Base-by-base conservation (phyloP, 805 yeast species). In the Starmerella riodocensis region DNA sequence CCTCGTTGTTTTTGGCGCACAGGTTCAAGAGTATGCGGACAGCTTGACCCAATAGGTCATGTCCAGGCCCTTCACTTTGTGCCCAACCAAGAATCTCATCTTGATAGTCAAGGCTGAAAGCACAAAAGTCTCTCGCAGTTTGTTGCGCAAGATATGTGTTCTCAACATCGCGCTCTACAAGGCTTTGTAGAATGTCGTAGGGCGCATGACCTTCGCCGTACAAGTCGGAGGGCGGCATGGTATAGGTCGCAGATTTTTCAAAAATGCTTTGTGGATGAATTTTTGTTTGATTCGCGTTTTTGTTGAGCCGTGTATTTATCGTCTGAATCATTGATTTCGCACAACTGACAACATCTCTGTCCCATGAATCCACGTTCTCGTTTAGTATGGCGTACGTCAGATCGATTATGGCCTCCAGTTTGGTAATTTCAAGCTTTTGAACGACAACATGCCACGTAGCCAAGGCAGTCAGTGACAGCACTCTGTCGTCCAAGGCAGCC, bases 351-450 rank as follows among this genome's bases (percentile, higher is more conserved):
- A 68, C 65, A 43, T 85, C 74, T 0, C 47, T 41, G 1, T 55
- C 52, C 73, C 85, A 84, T 40, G 70, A 70, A 9, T 36, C 40
- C 8, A 39, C 23, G 8, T 39, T 14, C 54, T 82, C 91, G 29
- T 80, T 64, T 19, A 84, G 66, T 28, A 80, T 67, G 1, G 94
- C 77, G 11, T 84, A 65, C 0, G 85, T 66, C 28, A 82, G 70
- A 55, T 84, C 93, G 29, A 82, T 66, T 25, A 86, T 65, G 16
- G 34, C 25, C 34, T 43, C 49, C 9, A 46, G 32, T 2, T 82
- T 74, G 0, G 71, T 69, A 28, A 68, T 63, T 12, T 65, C 71
- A 14, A 88, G 57, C n/a, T 64, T 65, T 14, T 66, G 61, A 2
- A 82, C 70, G 37, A 88, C 61, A 2, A 66, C 63, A 37, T 67